Base-by-base conservation (phyloP, 2,329 filamentous ascomycete genomes). In the Lecanicillium sp. region DNA sequence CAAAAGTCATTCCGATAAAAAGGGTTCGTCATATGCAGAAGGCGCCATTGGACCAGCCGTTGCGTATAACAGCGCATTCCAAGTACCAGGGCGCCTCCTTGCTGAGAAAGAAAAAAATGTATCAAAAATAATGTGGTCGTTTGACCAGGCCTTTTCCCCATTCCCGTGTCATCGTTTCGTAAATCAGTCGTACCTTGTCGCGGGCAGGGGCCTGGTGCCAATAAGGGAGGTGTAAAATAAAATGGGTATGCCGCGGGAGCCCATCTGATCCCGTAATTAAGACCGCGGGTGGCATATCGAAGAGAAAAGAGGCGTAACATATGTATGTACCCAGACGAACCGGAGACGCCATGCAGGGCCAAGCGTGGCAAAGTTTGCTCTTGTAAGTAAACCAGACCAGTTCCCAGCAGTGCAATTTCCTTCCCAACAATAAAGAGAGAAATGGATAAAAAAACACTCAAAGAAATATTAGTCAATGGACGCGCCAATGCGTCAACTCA, bases 341-440 rank as follows among this genome's bases (percentile, higher is more conserved):
- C 60, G 53, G 57, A 57, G 57, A 62, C 57, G 60, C 54, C 56
- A 52, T 58, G 54, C 57, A 57, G 53, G 56, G 51, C 56, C 60
- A 46, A 56, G 37, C 11, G 17, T n/a, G 24, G 26, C 15, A n/a
- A 32, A 14, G 44, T 10, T 20, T 36, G 23, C 53, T 50, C 53
- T 55, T 51, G 51, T 44, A 43, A 32, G 48, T 52, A 60, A 55
- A 52, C 50, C 36, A 17, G 14, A 5, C 17, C 46, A 29, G 49
- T 56, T 55, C 54, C 51, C 54, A 55, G 58, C 55, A 55, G 54
- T 58, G 57, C 57, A 55, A 39, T 24, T 45, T 59, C 56, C 53
- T 58, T 60, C 57, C 53, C 58, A 58, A 54, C 55, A 53, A 59
- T 60, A 57, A 54, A 58, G 57, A 57, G 52, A 58, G 56, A 52